These are phyloP conservation scores for Cenchrus purpureus DNA, from an alignment of 176 grass and related monocot genomes.

Conservation along the genomic window DNA sequence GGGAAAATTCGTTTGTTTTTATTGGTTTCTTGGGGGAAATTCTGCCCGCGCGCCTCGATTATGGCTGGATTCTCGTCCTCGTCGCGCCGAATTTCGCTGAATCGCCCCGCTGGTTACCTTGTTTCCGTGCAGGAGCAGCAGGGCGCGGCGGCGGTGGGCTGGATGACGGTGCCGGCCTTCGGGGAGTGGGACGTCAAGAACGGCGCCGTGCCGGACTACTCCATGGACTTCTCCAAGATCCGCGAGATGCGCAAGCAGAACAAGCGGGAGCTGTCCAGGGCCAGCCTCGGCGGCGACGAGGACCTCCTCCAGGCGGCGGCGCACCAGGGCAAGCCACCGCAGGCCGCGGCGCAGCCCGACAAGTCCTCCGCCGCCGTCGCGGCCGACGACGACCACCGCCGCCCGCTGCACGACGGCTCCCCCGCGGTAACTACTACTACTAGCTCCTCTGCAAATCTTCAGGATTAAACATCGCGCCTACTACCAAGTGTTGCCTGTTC, in stretches of 20 bases:
- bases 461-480: no score
- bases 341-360: neutral
- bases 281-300: conserved; percentile 68
- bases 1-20: neutral
- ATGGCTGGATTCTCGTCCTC: no score
- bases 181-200: conserved; percentile 88
- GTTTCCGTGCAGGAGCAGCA: conserved; percentile 11
- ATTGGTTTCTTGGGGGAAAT: neutral
- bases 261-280: conserved; percentile 78
- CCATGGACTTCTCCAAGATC: conserved; percentile 92
- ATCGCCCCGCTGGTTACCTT: neutral
- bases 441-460: no score
- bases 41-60: neutral
- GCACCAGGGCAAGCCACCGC: conserved; percentile 6
- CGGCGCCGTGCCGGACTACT: conserved; percentile 81
- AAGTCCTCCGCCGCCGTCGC: conserved; percentile 9
- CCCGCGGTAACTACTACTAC: conserved; percentile 47
- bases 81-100: neutral
- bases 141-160: conserved; percentile 34
- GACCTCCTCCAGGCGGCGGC: conserved; percentile 37
- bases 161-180: conserved; percentile 82
- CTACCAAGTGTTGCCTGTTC: neutral
- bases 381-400: conserved; percentile 40
- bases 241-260: conserved; percentile 85
- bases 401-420: conserved; percentile 57